Evolutionary conservation across 2,329 filamentous ascomycete genomes (phyloP), one percentile per base, ranked within the genome.

Genomic region (Aspergillus sp.): DNA sequence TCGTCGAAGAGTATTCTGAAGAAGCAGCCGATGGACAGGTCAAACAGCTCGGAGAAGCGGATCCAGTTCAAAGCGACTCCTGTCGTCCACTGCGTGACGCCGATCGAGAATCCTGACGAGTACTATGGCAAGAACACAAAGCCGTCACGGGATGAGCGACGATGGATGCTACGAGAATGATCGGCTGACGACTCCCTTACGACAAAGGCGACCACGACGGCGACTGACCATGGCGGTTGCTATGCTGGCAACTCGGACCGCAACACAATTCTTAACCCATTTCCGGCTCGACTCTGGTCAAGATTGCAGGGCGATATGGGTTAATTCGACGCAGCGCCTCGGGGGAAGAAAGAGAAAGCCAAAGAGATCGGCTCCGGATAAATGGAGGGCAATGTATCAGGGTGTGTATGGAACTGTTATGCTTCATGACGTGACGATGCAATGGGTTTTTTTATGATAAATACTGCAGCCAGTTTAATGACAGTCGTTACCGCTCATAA

Each of bases 1-100:
- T 57, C 58, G 1, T 58, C 61, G 14, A 66, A 66, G 50, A 63
- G 64, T 43, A 68, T 69, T 34, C 57, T 68, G 35, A 68, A 68
- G 55, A 67, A 66, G 47, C 48, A 54, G 4, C 35, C 50, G 3
- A 36, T 42, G 1, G 32, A 39, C 10, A 30, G 37, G 26, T 22
- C 45, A 14, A 30, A 41, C 15, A 35, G 41, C 27, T 16, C 40
- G 29, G 43, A 49, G 19, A 65, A 65, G 40, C 55, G 55, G 28
- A 60, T 68, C 29, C 57, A 64, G 29, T 68, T 68, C 45, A 46
- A 53, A 24, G 57, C 54, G 24, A 60, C 61, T 4, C 65, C 65
- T 3, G 61, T 56, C 14, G 57, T 69, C 15, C 54, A 67, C 47
- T 63, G 60, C 35, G 59, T 69, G 30, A 67, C 64, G 2, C 65